Evolutionary conservation across 306 rosid genomes (phyloP).

Genomic region (Ceratonia siliqua): DNA sequence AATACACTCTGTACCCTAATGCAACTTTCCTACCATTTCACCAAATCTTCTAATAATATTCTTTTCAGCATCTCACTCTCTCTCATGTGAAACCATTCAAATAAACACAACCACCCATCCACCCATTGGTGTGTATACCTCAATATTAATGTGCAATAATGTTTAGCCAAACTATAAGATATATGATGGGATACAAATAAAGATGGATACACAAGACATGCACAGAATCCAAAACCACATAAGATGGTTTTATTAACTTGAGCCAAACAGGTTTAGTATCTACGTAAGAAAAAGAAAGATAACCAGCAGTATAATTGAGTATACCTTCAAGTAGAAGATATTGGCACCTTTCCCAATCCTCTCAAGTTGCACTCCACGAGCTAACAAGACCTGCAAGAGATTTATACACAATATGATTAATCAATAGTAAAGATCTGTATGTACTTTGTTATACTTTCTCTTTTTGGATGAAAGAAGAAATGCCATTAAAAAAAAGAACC

Average conservation of each 20-base stretch:
- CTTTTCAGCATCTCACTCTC: no score
- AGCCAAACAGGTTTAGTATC: no score
- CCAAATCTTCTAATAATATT: background rate
- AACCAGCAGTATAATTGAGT: background rate
- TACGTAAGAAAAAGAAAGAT: background rate
- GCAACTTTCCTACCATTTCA: background rate
- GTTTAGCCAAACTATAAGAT: background rate
- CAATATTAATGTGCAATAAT: background rate
- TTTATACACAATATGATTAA: background rate
- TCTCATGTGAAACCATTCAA: no score
- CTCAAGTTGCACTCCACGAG: conserved; percentile 88
- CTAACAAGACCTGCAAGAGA: conserved; percentile 60
- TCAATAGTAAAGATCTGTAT: background rate
- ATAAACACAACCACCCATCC: background rate
- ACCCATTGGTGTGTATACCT: background rate
- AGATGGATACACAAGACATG: background rate
- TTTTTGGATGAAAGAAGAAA: conserved; percentile 1
- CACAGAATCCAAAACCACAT: background rate
- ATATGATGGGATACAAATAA: background rate
- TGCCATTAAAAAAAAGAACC: background rate
- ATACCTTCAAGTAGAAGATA: conserved; percentile 61
- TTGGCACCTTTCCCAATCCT: conserved; percentile 66
- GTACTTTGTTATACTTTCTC: no score
- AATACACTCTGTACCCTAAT: background rate
- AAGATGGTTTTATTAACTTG: background rate